A percentile compares a stretch with the other conserved stretches of the same genome.
phyloP scores from a whole-genome alignment of 2,329 filamentous ascomycete species.

The Drechslera avenae region DNA sequence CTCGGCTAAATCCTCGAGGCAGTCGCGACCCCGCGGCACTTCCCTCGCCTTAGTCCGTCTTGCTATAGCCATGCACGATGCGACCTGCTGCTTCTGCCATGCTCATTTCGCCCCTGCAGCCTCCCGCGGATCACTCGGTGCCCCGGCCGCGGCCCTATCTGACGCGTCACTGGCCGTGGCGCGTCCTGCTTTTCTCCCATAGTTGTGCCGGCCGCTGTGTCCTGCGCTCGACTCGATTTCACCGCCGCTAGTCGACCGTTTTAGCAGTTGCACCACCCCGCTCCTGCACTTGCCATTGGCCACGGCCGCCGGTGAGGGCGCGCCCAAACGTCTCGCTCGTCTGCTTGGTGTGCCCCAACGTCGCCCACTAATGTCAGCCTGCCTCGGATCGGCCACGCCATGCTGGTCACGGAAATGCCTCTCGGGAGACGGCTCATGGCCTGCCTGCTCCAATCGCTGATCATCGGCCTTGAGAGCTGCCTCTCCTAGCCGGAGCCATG shows the following conservation, averaged over 20 bases:
- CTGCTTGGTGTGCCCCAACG: constrained; percentile 24
- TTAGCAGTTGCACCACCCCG: constrained; percentile 41
- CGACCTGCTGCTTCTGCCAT: constrained; percentile 25
- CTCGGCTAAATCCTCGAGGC: constrained; percentile 34
- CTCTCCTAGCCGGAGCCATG: constrained; percentile 29
- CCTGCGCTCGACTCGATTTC: constrained; percentile 29
- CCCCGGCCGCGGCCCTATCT: constrained; percentile 20
- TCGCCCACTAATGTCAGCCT: constrained; percentile 27
- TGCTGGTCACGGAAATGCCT: constrained; percentile 29
- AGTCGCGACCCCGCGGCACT: constrained; percentile 19
- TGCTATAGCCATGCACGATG: constrained; percentile 23
- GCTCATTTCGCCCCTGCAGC: constrained; percentile 36
- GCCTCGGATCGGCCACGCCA: constrained; percentile 35
- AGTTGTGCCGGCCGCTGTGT: constrained; percentile 25
- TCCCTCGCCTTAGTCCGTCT: constrained; percentile 12
- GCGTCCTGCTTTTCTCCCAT: constrained; percentile 14
- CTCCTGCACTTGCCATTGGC: constrained; percentile 25
- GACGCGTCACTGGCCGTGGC: constrained; percentile 33
- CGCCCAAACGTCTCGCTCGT: constrained; percentile 38
- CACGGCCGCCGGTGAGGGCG: constrained; percentile 22
- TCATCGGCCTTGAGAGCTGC: constrained; percentile 31
- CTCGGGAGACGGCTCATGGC: constrained; percentile 33
- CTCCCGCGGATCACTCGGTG: constrained; percentile 14
- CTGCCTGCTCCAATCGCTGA: constrained; percentile 25
- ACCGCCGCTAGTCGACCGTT: constrained; percentile 44